A percentile compares a stretch with the other conserved stretches of the same genome.
These are phyloP conservation scores for Prunus fruticosa DNA, from an alignment of 306 rosid genomes.

Conservation along the genomic window DNA sequence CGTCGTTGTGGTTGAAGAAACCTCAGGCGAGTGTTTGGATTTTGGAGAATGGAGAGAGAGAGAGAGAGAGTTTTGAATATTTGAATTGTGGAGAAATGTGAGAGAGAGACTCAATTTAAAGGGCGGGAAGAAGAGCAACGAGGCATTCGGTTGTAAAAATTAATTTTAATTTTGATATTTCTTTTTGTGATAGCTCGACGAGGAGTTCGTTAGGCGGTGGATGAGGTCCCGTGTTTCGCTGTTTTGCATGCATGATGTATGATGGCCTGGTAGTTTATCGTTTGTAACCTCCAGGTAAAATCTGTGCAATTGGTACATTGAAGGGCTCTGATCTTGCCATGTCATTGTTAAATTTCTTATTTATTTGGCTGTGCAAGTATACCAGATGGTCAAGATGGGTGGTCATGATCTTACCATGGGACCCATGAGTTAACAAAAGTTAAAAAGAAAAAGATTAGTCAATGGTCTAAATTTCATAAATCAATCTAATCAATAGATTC, in stretches of 20 bases:
- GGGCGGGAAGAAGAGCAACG: slow-evolving; percentile 42
- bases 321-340: slow-evolving; percentile 21
- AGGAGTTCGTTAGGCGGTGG: slow-evolving; percentile 4
- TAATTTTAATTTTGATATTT: too few species aligned
- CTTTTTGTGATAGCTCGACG: too few species aligned
- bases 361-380: too few species aligned
- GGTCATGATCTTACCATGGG: too few species aligned
- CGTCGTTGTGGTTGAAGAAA: slow-evolving; percentile 20
- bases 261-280: too few species aligned
- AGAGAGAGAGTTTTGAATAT: slow-evolving; percentile 13
- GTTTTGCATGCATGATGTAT: neutral
- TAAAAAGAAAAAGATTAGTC: too few species aligned
- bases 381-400: too few species aligned
- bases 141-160: neutral
- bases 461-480: too few species aligned
- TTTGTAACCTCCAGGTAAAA: neutral
- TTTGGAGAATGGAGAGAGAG: neutral
- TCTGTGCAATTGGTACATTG: neutral
- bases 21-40: slow-evolving; percentile 11
- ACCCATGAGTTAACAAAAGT: too few species aligned
- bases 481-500: too few species aligned
- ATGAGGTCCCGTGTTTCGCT: neutral
- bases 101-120: slow-evolving; percentile 22
- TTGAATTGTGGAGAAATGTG: neutral
- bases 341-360: neutral